Conservation (phyloP, 305 asterid species). For the Ruellia speciosa region DNA sequence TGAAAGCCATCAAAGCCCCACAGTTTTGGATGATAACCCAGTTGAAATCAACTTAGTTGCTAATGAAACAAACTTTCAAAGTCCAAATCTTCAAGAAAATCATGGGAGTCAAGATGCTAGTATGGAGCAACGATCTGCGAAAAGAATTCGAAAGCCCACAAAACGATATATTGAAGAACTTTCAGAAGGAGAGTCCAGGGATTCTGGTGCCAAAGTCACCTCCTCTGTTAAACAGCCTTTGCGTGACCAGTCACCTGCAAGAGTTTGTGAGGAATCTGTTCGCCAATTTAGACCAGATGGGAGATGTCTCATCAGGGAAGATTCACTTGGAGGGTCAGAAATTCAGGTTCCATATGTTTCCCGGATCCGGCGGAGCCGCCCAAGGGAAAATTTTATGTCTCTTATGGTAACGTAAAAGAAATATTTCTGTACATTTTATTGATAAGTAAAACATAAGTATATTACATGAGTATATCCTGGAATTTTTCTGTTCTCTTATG, state of each 20-base stretch:
- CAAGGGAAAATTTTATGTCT: slow-evolving; percentile 68
- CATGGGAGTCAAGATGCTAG: slow-evolving; percentile 40
- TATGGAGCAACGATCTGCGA: slow-evolving; percentile 49
- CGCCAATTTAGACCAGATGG: slow-evolving; percentile 37
- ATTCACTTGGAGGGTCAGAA: slow-evolving; percentile 84
- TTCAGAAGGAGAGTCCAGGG: slow-evolving; percentile 70
- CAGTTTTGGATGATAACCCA: slow-evolving; percentile 27
- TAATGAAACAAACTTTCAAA: slow-evolving; percentile 26
- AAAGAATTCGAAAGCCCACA: slow-evolving; percentile 89
- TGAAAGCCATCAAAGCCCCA: slow-evolving; percentile 27
- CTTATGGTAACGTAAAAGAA: slow-evolving; percentile 56
- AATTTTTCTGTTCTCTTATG: slow-evolving; percentile 17
- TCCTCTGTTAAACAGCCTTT: slow-evolving; percentile 29
- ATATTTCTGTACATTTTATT: not conserved
- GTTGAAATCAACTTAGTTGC: slow-evolving; percentile 27
- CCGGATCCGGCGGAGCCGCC: slow-evolving; percentile 80
- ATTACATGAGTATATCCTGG: slow-evolving; percentile 5
- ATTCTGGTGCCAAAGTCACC: slow-evolving; percentile 42
- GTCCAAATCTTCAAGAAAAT: slow-evolving; percentile 28
- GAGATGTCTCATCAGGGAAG: slow-evolving; percentile 56
- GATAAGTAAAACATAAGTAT: slow-evolving; percentile 8
- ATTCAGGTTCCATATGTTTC: slow-evolving; percentile 82
- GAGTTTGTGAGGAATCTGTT: slow-evolving; percentile 34
- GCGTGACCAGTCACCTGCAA: slow-evolving; percentile 28
- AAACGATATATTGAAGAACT: slow-evolving; percentile 81